These are phyloP conservation scores for Russula earlei DNA, from an alignment of 768 basidiomycete genomes.

Conservation along the genomic window DNA sequence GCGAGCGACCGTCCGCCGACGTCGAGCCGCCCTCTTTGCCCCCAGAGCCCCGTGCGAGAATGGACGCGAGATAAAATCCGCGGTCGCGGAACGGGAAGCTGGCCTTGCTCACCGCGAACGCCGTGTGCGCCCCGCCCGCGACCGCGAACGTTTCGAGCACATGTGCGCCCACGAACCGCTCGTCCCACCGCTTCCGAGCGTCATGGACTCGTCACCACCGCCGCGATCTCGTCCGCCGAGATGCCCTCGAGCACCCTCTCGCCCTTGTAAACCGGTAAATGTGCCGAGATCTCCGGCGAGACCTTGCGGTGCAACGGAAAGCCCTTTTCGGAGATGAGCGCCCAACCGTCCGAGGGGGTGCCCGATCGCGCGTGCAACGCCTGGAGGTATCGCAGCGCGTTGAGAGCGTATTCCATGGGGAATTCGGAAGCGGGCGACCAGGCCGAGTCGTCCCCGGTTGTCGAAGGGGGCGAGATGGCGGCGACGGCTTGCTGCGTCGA, in stretches of 20 bases:
- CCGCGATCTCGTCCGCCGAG: conserved; percentile 83
- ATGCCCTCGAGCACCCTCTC: conserved; percentile 90
- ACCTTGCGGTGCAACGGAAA: conserved; percentile 66
- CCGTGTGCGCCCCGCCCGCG: conserved; percentile 46
- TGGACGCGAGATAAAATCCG: conserved; percentile 74
- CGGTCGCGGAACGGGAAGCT: conserved; percentile 88
- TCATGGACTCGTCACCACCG: conserved; percentile 60
- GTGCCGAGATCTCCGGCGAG: conserved; percentile 66
- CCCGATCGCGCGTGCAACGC: conserved; percentile 50
- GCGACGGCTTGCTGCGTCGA: conserved; percentile 74
- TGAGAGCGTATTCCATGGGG: conserved; percentile 75
- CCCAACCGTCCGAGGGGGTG: conserved; percentile 53
- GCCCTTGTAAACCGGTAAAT: conserved; percentile 78
- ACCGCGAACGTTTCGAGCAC: conserved; percentile 72
- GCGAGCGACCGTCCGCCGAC: conserved; percentile 23
- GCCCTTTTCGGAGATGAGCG: conserved; percentile 64
- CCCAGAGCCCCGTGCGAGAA: conserved; percentile 46
- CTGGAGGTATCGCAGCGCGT: conserved; percentile 74
- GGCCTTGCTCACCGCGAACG: conserved; percentile 63
- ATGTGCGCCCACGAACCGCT: conserved; percentile 62
- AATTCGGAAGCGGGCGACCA: conserved; percentile 45
- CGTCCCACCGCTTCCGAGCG: conserved; percentile 79
- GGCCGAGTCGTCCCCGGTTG: conserved; percentile 31
- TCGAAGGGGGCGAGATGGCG: conserved; percentile 53
- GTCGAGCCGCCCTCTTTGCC: conserved; percentile 28